These are phyloP conservation scores for Phaeosphaeria sp. DNA, from an alignment of 2,329 filamentous ascomycete genomes.

Conservation along the genomic window DNA sequence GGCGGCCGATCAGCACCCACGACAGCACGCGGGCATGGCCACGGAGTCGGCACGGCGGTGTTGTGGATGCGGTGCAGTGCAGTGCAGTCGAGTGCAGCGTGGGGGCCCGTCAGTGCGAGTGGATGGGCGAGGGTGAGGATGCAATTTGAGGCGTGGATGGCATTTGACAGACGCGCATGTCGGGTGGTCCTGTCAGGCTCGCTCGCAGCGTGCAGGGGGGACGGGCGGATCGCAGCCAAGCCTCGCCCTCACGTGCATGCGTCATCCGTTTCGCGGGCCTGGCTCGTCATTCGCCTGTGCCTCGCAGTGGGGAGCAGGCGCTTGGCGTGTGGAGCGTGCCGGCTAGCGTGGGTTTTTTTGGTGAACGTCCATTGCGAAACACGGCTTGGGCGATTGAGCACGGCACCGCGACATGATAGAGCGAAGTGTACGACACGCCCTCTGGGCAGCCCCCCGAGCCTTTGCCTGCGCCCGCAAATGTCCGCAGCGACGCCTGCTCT, in stretches of 20 bases:
- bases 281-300: not conserved
- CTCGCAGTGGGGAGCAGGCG: too few species aligned
- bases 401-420: not conserved
- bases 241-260: not conserved
- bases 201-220: too few species aligned
- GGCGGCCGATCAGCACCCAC: too few species aligned
- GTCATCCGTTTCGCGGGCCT: not conserved
- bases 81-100: not conserved
- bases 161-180: not conserved
- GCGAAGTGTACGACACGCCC: not conserved
- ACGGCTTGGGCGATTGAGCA: not conserved
- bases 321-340: not conserved
- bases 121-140: not conserved
- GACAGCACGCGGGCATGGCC: too few species aligned
- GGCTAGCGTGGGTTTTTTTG: not conserved
- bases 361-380: not conserved
- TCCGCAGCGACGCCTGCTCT: constrained; percentile 22
- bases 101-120: not conserved
- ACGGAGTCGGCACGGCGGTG: too few species aligned
- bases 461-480: constrained; percentile 34
- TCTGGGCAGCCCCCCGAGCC: not conserved
- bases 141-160: not conserved
- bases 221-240: not conserved
- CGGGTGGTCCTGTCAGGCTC: not conserved
- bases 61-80: not conserved